Base-by-base conservation (phyloP, 2,329 filamentous ascomycete genomes). In the Tolypocladium amazonense region DNA sequence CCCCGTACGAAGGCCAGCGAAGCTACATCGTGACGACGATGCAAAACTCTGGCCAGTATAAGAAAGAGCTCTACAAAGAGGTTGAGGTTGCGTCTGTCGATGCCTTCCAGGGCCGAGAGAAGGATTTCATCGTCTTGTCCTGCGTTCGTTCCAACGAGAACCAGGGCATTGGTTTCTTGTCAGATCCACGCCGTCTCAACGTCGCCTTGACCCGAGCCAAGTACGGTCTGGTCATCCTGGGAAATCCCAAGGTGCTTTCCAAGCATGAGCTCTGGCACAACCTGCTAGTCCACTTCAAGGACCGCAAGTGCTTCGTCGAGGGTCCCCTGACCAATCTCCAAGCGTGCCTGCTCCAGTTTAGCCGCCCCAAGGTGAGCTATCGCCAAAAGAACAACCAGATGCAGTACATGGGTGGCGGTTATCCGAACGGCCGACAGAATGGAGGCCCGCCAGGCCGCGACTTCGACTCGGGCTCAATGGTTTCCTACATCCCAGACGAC, bases 1-100 rank as follows among this genome's bases (percentile, higher is more conserved):
- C 94, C 20, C 94, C 94, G 59, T 99, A 99, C 73, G 94, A 99
- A 77, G 94, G 94, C 61, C 94, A 99, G 76, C 89, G 94, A 70
- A 97, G 92, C 76, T 99, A 96, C 73, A 92, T 99, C 65, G 94
- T 99, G 61, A 96, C 90, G 71, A 97, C 93, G n/a, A 97, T 99
- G 93, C 94, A 99, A 76, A 92, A 93, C 63, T 94, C 89, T 15
- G 94, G 94, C 58, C 95, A 90, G 0, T 97, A 95, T 80, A 97
- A 96, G 79, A 99, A 99, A 78, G 94, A 99, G 72, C 86, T 88
- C 68, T 99, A 99, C 81, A 97, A 97, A 77, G 93, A 97, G 70
- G 93, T 99, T 30, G 94, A 99, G 73, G 94, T 99, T 47, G 94
- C 94, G 5, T 97, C 93, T 0, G 94, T 99, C 43, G 94, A 99